Percentiles rank a stretch among this genome's conserved stretches.
Conservation (phyloP, 768 basidiomycete species). For the Nidula microcarpa region DNA sequence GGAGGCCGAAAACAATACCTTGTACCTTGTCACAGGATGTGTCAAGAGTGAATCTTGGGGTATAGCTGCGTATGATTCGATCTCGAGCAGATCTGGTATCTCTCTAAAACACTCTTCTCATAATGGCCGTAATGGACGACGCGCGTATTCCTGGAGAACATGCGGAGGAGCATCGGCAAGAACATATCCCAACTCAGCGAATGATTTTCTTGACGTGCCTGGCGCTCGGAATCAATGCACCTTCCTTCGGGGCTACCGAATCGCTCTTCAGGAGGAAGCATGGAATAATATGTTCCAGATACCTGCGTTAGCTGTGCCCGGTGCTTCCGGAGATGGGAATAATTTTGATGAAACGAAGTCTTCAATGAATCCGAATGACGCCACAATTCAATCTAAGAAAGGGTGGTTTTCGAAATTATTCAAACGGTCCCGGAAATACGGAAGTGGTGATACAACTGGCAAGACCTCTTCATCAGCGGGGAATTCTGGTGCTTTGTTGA, state of each 20-base stretch:
- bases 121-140: too few species aligned
- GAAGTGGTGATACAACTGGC: background rate
- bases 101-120: background rate
- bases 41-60: conserved; percentile 13
- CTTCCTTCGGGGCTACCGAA: conserved; percentile 4
- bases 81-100: background rate
- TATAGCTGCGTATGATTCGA: conserved; percentile 7
- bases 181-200: background rate
- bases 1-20: conserved; percentile 6
- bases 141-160: conserved; percentile 2
- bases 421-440: background rate
- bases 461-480: background rate
- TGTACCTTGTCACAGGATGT: conserved; percentile 17
- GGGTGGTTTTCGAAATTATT: background rate
- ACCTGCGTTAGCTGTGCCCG: background rate
- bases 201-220: background rate
- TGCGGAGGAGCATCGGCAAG: background rate
- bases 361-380: too few species aligned
- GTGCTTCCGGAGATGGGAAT: background rate
- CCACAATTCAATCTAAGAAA: background rate
- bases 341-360: background rate
- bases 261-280: background rate
- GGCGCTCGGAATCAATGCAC: conserved; percentile 6
- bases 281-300: background rate
- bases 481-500: background rate